Evolutionary conservation across 176 grass and related monocot genomes (phyloP).

Genomic region (Pontederia crassipes): DNA sequence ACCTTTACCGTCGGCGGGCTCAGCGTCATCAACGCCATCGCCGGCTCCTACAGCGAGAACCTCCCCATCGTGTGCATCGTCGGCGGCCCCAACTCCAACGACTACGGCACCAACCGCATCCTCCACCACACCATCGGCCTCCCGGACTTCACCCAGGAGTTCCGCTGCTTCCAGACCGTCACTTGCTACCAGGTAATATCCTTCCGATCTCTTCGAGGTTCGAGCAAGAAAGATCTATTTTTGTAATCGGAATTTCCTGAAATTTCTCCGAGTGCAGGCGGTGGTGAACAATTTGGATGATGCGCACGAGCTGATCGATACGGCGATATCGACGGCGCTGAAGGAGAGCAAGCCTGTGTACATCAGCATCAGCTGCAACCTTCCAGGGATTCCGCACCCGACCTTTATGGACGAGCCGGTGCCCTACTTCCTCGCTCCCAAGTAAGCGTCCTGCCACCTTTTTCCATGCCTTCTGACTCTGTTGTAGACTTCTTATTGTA

Average conservation of each 20-base stretch:
- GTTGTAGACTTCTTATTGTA: no score
- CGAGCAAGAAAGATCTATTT: no score
- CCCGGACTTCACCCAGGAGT: conserved; percentile 12
- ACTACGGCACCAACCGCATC: conserved; percentile 20
- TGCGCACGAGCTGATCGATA: conserved; percentile 17
- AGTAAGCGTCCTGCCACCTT: not conserved
- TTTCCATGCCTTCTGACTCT: no score
- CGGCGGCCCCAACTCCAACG: conserved; percentile 15
- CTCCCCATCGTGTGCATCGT: conserved; percentile 13
- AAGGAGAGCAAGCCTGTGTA: conserved; percentile 15
- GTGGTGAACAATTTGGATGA: conserved; percentile 20
- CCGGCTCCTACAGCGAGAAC: conserved; percentile 19
- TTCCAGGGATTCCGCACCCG: conserved; percentile 5
- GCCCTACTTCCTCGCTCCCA: conserved; percentile 3
- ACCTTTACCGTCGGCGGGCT: conserved; percentile 13
- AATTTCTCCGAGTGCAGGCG: not conserved
- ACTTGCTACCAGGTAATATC: conserved; percentile 9
- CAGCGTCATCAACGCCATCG: conserved; percentile 19
- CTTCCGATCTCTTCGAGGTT: not conserved
- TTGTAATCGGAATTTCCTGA: not conserved
- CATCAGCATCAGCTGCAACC: conserved; percentile 20
- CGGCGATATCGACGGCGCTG: conserved; percentile 7
- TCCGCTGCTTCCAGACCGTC: conserved; percentile 19
- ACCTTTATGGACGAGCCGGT: conserved; percentile 2
- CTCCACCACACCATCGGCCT: conserved; percentile 19